Evolutionary conservation across 2,329 filamentous ascomycete species (phyloP), one percentile per base, ranked within the genome.

Genomic region (Colletotrichum chlorophyti): DNA sequence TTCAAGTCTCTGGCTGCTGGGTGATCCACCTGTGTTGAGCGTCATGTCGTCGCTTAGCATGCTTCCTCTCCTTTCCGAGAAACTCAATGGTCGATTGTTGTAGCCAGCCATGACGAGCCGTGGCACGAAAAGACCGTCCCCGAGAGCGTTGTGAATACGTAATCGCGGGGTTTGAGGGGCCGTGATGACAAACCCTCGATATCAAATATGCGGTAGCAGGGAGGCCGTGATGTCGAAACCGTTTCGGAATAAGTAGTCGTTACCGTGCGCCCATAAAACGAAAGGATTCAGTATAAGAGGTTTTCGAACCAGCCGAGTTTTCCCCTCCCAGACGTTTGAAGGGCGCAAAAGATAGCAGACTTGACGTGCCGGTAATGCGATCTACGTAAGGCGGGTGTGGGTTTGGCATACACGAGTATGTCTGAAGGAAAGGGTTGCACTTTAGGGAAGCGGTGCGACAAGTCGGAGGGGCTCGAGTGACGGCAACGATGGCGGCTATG

Each of bases 21-120:
- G 69, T 60, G 74, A 67, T 64, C 70, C 80, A 48, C 75, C 75
- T 43, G 79, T 82, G 60, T 79, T 78, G 62, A 88, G 76, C 14
- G 78, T 80, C 63, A 88, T 70, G 48, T 87, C 85, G 58, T 87
- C 85, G 68, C 73, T 77, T 48, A 84, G 77, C 57, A 79, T 73
- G 65, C 83, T 87, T 59, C 83, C 83, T 72, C 85, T 79, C 67
- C 85, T 76, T 68, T 85, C 84, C 8, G 85, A 86, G 65, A 88
- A 83, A 71, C 85, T 85, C 63, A 84, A 74, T 31, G 84, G 80
- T 67, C 78, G 45, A 7, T 57, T 77, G 48, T 72, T 69, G 62
- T 80, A 81, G 38, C 73, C 71, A 55, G 74, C 70, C 79, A 81
- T 81, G 49, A 40, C 46, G 45, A 14, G n/a, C 15, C 31, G 24